A percentile compares a stretch with the other conserved stretches of the same genome.
These are phyloP conservation scores for Nemania bipapillata DNA, from an alignment of 2,329 filamentous ascomycete genomes.

Conservation along the genomic window DNA sequence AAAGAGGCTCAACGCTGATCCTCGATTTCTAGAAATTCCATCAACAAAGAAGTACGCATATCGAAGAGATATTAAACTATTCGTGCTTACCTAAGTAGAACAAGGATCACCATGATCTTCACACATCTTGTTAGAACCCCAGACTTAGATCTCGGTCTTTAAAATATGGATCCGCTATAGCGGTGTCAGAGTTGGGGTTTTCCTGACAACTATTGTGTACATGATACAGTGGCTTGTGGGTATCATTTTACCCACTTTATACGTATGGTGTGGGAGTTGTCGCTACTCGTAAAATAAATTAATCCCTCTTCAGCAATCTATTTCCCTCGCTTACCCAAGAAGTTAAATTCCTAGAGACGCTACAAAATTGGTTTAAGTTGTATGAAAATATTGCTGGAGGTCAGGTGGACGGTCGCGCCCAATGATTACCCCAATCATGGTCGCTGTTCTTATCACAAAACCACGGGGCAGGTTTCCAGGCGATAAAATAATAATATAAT, in stretches of 20 bases:
- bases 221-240: not conserved
- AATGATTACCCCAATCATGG: constrained; percentile 11
- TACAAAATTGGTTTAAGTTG: not conserved
- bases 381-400: not conserved
- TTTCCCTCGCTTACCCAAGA: not conserved
- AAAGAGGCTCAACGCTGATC: constrained; percentile 32
- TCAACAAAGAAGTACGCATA: not conserved
- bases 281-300: not conserved
- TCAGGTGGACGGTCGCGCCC: not conserved
- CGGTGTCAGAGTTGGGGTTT: not conserved
- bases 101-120: constrained; percentile 22
- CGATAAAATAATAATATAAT: not conserved
- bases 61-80: constrained; percentile 9
- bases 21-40: not conserved
- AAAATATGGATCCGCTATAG: constrained; percentile 6
- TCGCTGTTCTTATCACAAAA: not conserved
- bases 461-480: not conserved
- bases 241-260: not conserved
- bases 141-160: not conserved
- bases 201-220: not conserved
- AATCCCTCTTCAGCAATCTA: not conserved
- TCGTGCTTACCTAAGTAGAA: not conserved
- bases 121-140: not conserved
- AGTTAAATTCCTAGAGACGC: not conserved
- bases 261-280: not conserved